These are phyloP conservation scores for Fusarium abutilonis DNA, from an alignment of 2,329 filamentous ascomycete genomes.

Conservation along the genomic window DNA sequence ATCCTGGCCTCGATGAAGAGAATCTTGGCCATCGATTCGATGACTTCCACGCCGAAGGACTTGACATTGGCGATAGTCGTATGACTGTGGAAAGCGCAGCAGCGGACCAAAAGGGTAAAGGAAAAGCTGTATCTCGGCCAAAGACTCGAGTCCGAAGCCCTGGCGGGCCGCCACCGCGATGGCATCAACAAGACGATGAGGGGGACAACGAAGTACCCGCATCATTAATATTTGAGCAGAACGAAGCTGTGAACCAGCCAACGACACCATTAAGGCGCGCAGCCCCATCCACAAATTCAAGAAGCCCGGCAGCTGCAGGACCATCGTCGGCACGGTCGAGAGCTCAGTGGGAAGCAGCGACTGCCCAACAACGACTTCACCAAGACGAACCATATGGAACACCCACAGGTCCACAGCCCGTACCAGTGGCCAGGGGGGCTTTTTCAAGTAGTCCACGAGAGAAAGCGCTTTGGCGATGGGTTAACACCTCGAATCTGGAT, in stretches of 20 bases:
- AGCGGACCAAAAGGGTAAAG: slow-evolving; percentile 35
- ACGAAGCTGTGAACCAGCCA: slow-evolving; percentile 44
- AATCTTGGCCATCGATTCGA: slow-evolving; percentile 63
- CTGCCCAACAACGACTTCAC: slow-evolving; percentile 63
- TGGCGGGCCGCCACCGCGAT: slow-evolving; percentile 33
- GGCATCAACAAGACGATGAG: slow-evolving; percentile 58
- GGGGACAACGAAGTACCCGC: slow-evolving; percentile 70
- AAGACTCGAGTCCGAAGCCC: slow-evolving; percentile 28
- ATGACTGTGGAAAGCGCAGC: slow-evolving; percentile 54
- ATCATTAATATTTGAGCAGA: slow-evolving; percentile 69
- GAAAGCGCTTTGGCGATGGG: slow-evolving; percentile 91
- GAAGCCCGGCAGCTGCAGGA: slow-evolving; percentile 45
- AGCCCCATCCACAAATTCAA: slow-evolving; percentile 15
- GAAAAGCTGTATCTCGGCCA: slow-evolving; percentile 15
- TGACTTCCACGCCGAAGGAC: slow-evolving; percentile 59
- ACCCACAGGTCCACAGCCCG: slow-evolving; percentile 36
- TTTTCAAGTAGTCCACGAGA: slow-evolving; percentile 62
- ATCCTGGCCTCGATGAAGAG: slow-evolving; percentile 61
- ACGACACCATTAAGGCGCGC: slow-evolving; percentile 36
- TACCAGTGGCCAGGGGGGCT: slow-evolving; percentile 45
- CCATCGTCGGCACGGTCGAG: slow-evolving; percentile 57
- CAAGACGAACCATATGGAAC: slow-evolving; percentile 48
- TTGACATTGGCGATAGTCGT: slow-evolving; percentile 59
- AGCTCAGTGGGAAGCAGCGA: slow-evolving; percentile 65
- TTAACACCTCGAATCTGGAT: slow-evolving; percentile 89